These are phyloP conservation scores for Populus hybrid DNA, from an alignment of 441 rosid species.

Conservation along the genomic window DNA sequence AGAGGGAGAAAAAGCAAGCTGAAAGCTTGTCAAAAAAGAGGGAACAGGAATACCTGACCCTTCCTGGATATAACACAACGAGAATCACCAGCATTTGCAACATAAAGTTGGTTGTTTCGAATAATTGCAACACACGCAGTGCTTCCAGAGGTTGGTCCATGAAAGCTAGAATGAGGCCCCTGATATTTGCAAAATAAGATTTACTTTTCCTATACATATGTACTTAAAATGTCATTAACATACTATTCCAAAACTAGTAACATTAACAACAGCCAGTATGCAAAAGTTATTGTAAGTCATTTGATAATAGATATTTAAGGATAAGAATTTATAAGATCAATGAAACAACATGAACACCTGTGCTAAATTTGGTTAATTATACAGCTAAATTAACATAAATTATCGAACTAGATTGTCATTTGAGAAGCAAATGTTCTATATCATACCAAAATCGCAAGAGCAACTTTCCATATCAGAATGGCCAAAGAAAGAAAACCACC, in stretches of 20 bases:
- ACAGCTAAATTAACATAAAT: not conserved
- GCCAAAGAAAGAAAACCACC: not conserved
- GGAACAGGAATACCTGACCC: conserved; percentile 60
- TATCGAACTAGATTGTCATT: not conserved
- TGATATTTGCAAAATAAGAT: conserved; percentile 23
- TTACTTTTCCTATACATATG: not conserved
- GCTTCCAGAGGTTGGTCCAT: conserved; percentile 71
- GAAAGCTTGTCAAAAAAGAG: not conserved
- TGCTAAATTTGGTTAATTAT: not conserved
- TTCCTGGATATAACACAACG: conserved; percentile 82
- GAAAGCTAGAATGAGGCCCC: conserved; percentile 90
- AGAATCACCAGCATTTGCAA: conserved; percentile 94
- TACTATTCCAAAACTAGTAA: not conserved
- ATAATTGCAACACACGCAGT: conserved; percentile 87
- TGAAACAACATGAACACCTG: not conserved
- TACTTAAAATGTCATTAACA: not conserved
- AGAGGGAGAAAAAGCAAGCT: not conserved
- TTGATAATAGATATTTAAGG: not conserved
- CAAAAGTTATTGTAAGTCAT: not conserved
- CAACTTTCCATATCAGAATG: not conserved
- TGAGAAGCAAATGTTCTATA: too few species aligned
- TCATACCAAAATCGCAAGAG: not conserved
- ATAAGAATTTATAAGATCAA: not conserved
- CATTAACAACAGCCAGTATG: not conserved
- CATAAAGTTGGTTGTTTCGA: conserved; percentile 55